phyloP scores from a whole-genome alignment of 2,329 filamentous ascomycete genomes.

The Aureobasidium sp. region DNA sequence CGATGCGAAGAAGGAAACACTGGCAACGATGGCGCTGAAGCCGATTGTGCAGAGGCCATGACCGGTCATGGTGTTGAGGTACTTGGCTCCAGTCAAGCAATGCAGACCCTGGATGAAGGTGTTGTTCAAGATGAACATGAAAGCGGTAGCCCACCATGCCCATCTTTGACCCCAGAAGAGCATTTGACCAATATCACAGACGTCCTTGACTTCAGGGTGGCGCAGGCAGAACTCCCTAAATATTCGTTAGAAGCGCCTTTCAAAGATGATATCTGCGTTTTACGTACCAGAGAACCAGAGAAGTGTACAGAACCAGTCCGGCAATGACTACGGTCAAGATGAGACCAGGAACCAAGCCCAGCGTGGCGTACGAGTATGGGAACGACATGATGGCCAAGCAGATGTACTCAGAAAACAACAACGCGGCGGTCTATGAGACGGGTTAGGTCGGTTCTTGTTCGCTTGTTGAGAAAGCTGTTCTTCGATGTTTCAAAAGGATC shows the following conservation, averaged over 20 bases:
- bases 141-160: constrained; percentile 59
- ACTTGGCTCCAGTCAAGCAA: constrained; percentile 75
- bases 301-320: constrained; percentile 74
- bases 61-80: constrained; percentile 79
- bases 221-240: constrained; percentile 79
- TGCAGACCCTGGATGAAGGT: constrained; percentile 84
- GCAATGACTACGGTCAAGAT: constrained; percentile 77
- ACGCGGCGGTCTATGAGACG: constrained; percentile 59
- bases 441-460: constrained; percentile 8
- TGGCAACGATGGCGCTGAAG: constrained; percentile 65
- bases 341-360: constrained; percentile 78
- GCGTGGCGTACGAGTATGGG: constrained; percentile 80
- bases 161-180: constrained; percentile 79
- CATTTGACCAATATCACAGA: constrained; percentile 93
- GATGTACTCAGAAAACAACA: constrained; percentile 93
- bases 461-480: not conserved
- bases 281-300: constrained; percentile 52
- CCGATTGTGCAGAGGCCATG: constrained; percentile 67
- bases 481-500: not conserved
- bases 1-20: constrained; percentile 71
- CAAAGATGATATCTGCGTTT: constrained; percentile 2
- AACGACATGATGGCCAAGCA: constrained; percentile 93
- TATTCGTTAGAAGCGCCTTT: not conserved
- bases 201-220: constrained; percentile 84
- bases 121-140: constrained; percentile 92